Evolutionary conservation across 306 rosid genomes (phyloP).

Genomic region (Cicer chorassanicum): DNA sequence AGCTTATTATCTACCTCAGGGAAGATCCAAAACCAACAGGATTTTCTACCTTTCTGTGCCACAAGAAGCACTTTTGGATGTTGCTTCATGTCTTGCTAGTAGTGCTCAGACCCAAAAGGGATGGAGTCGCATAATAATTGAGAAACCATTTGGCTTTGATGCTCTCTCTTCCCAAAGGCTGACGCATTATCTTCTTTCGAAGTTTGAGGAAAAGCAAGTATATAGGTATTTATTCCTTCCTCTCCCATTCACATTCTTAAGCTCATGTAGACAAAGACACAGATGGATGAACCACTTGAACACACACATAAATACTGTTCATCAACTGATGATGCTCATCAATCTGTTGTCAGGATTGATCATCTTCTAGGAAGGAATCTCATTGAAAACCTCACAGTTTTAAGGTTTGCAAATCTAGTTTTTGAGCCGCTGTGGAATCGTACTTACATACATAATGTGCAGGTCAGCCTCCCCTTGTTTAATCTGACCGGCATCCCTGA

Average conservation of each 20-base stretch:
- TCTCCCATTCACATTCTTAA: constrained; percentile 23
- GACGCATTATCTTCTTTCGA: constrained; percentile 80
- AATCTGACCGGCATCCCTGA: constrained; percentile 32
- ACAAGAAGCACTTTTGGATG: constrained; percentile 88
- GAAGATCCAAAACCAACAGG: constrained; percentile 71
- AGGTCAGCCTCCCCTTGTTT: constrained; percentile 55
- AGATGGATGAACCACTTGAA: constrained; percentile 21
- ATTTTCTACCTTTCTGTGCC: constrained; percentile 96
- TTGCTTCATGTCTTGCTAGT: constrained; percentile 71
- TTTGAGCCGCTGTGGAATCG: constrained; percentile 94
- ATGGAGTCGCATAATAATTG: constrained; percentile 91
- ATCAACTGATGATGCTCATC: constrained; percentile 37
- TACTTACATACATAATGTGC: constrained; percentile 74
- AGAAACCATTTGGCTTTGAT: constrained; percentile 92
- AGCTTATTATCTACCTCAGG: constrained; percentile 69
- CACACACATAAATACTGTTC: constrained; percentile 13
- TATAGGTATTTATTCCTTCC: constrained; percentile 64
- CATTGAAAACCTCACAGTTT: constrained; percentile 90
- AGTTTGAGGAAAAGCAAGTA: constrained; percentile 83
- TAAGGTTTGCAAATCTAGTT: constrained; percentile 91
- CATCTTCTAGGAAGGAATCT: constrained; percentile 95
- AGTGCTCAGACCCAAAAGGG: constrained; percentile 81
- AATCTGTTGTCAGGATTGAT: constrained; percentile 77
- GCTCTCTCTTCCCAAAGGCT: constrained; percentile 70
- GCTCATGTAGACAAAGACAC: constrained; percentile 29